Percentiles rank a stretch among this genome's conserved stretches.
Conservation (phyloP, 208 protist species). For the Trypanosoma vivax region DNA sequence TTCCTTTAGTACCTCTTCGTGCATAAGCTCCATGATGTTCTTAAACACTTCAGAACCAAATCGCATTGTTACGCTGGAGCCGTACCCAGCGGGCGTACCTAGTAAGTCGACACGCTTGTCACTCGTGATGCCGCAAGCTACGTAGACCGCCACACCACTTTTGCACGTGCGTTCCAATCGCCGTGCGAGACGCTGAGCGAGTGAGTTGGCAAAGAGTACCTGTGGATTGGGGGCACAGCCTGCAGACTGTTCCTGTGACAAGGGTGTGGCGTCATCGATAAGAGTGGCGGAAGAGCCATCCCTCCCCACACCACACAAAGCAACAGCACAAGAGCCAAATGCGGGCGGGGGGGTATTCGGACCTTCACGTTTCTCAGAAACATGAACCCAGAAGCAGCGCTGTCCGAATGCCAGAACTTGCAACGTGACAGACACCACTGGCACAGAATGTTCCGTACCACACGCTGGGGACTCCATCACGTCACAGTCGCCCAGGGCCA, state of each 20-base stretch:
- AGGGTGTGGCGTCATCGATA: conserved; percentile 19
- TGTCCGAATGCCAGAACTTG: conserved; percentile 37
- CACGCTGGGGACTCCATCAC: neutral
- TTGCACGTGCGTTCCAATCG: conserved; percentile 14
- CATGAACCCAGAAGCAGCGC: conserved; percentile 65
- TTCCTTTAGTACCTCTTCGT: conserved; percentile 10
- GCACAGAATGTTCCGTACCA: neutral
- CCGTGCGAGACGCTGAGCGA: conserved; percentile 33
- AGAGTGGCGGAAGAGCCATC: conserved; percentile 20
- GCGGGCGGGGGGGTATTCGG: conserved; percentile 1
- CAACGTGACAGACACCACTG: conserved; percentile 35
- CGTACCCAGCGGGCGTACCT: conserved; percentile 38
- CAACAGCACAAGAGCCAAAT: conserved; percentile 35
- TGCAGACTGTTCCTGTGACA: neutral
- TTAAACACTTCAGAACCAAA: conserved; percentile 43
- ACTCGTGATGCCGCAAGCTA: conserved; percentile 43
- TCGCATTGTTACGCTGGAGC: conserved; percentile 34
- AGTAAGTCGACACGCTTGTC: conserved; percentile 33
- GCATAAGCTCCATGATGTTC: conserved; percentile 18
- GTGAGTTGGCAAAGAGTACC: conserved; percentile 28
- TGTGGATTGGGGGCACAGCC: conserved; percentile 18
- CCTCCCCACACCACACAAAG: conserved; percentile 6
- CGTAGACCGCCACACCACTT: conserved; percentile 30
- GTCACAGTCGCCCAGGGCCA: neutral
- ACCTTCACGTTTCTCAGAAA: conserved; percentile 28